Conservation (phyloP, 2,329 filamentous ascomycete genomes). For the Fusarium subtropicale region DNA sequence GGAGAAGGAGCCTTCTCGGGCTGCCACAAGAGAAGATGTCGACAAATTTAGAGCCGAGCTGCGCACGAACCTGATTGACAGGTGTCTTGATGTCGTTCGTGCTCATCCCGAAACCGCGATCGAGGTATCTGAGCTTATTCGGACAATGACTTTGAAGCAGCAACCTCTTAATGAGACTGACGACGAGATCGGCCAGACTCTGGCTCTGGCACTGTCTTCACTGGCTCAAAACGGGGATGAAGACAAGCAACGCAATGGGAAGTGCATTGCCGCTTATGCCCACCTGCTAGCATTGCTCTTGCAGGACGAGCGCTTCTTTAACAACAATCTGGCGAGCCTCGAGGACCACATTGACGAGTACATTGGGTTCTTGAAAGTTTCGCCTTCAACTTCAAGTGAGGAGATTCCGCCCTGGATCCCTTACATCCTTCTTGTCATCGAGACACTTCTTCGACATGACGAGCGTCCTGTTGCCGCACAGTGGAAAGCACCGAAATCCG, state of each 20-base stretch:
- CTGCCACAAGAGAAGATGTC: constrained; percentile 75
- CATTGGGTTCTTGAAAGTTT: constrained; percentile 80
- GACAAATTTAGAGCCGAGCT: constrained; percentile 80
- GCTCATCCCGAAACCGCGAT: constrained; percentile 90
- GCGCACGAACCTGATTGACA: constrained; percentile 83
- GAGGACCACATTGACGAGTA: constrained; percentile 82
- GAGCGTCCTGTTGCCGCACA: constrained; percentile 79
- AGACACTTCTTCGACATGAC: constrained; percentile 90
- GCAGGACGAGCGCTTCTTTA: constrained; percentile 84
- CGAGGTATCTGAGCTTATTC: constrained; percentile 88
- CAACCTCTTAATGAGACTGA: constrained; percentile 65
- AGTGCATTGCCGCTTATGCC: constrained; percentile 84
- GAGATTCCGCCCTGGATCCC: constrained; percentile 93
- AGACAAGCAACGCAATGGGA: constrained; percentile 71
- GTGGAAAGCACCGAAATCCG: constrained; percentile 71
- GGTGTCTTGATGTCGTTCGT: constrained; percentile 89
- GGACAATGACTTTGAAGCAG: constrained; percentile 73
- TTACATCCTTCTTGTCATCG: constrained; percentile 88
- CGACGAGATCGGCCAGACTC: constrained; percentile 81
- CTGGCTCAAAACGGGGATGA: constrained; percentile 71
- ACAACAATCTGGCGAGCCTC: constrained; percentile 77
- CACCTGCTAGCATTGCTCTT: constrained; percentile 90
- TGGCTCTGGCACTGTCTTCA: constrained; percentile 85
- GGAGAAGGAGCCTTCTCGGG: constrained; percentile 25
- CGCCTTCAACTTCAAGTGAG: constrained; percentile 73